phyloP scores from a whole-genome alignment of 2,329 filamentous ascomycete species.

The Phialemonium atrogriseum region DNA sequence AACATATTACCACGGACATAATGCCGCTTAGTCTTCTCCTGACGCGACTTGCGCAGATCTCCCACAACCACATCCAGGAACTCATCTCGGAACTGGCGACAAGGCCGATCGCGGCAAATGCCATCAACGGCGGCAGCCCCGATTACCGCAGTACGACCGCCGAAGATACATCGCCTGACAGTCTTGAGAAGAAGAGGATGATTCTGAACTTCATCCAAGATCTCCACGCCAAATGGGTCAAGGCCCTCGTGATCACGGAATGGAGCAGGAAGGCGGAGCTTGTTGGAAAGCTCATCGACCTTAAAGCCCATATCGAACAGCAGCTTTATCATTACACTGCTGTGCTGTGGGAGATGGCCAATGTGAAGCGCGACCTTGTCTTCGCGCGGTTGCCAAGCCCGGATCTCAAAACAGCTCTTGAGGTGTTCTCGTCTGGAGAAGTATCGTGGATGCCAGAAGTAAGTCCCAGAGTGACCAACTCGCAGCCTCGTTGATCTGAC shows the following conservation, averaged over 20 bases:
- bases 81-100: conserved; percentile 62
- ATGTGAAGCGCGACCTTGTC: conserved; percentile 65
- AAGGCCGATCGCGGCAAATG: conserved; percentile 49
- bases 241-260: conserved; percentile 80
- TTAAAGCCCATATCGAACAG: conserved; percentile 65
- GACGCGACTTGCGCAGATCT: conserved; percentile 71
- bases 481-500: conserved; percentile 17
- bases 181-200: conserved; percentile 65
- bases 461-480: too few species aligned
- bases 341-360: conserved; percentile 55
- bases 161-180: conserved; percentile 55
- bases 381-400: conserved; percentile 76
- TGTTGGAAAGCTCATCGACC: conserved; percentile 81
- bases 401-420: conserved; percentile 81
- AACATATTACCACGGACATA: conserved; percentile 69
- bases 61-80: conserved; percentile 68
- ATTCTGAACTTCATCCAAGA: conserved; percentile 72
- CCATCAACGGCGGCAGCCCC: conserved; percentile 43
- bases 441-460: conserved; percentile 74
- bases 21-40: conserved; percentile 69
- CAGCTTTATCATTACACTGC: conserved; percentile 53
- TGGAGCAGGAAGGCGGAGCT: conserved; percentile 77
- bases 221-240: conserved; percentile 82
- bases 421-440: conserved; percentile 72
- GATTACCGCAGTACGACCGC: conserved; percentile 25